Evolutionary conservation across 371 early-diverging fungal species (phyloP).

Genomic region (Mucor ambiguus): DNA sequence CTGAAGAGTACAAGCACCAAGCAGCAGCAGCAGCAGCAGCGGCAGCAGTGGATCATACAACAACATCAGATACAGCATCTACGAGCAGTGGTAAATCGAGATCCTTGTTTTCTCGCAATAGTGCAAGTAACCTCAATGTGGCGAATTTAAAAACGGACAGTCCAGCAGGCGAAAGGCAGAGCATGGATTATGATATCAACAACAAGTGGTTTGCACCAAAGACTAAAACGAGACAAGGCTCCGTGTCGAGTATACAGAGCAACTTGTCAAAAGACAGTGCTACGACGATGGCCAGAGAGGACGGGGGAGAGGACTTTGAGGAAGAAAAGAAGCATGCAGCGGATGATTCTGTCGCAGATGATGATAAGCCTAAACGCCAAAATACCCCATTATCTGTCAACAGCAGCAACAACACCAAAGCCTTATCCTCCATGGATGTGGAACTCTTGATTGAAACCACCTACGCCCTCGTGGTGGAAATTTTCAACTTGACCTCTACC

Average conservation of each 20-base stretch:
- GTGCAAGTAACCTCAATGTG: not conserved
- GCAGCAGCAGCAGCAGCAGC: slow-evolving; percentile 14
- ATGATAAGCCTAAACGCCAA: not conserved
- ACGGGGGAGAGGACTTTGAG: not conserved
- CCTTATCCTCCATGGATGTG: slow-evolving; percentile 40
- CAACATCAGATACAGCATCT: not conserved
- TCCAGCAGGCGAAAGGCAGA: not conserved
- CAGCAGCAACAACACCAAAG: slow-evolving; percentile 8
- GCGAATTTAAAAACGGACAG: not conserved
- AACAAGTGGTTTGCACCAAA: slow-evolving; percentile 19
- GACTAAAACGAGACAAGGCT: slow-evolving; percentile 29
- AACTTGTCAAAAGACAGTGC: slow-evolving; percentile 1
- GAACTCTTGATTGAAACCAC: slow-evolving; percentile 54
- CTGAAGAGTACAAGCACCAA: slow-evolving; percentile 42
- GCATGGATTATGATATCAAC: not conserved
- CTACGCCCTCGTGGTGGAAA: slow-evolving; percentile 47
- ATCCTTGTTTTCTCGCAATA: slow-evolving; percentile 23
- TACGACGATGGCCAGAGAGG: not conserved
- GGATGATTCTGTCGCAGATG: not conserved
- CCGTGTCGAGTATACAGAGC: slow-evolving; percentile 28
- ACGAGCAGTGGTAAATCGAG: not conserved
- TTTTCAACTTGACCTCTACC: slow-evolving; percentile 48
- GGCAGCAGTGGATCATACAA: not conserved
- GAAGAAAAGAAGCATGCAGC: not conserved
- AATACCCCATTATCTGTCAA: slow-evolving; percentile 4